Base-by-base conservation (phyloP, 495 filamentous ascomycete species). In the Penicillium bovifimosum region DNA sequence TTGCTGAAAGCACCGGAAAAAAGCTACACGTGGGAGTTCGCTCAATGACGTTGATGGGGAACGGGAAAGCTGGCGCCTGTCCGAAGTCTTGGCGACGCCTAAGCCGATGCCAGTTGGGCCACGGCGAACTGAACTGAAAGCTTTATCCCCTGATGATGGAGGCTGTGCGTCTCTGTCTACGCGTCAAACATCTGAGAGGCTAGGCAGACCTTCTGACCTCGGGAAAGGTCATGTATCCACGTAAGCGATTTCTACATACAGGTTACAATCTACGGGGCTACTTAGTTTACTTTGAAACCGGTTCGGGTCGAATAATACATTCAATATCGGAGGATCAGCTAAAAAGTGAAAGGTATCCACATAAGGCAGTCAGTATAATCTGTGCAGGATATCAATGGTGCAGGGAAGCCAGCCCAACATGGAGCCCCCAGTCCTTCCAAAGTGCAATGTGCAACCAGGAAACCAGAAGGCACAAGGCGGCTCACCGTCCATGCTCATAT, bases 61-160 rank as follows among this genome's bases (percentile, higher is more conserved):
- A 54, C 44, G 51, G 58, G 64, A 67, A 71, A 65, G 68, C 52
- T 69, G 64, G 64, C 63, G 66, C 69, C 66, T 73, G 66, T 63
- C 56, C 27, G 14, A 29, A 53, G 53, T 61, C 62, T 66, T 63
- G 64, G 61, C 59, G 54, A 59, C 56, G 54, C 64, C 51, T 59
- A 63, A 66, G 62, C 62, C 55, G 31, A 49, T 47, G 44, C 45
- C 39, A 47, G 47, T 47, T 41, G 36, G 43, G 38, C 31, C 16
- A 32, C 28, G 6, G 8, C 26, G 14, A 17, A 31, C 32, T 24
- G n/a, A 14, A 36, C 34, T 24, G 1, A 24, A 26, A 17, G 28
- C 27, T 50, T 24, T 32, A 31, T 40, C 27, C 28, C 27, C 41
- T 16, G 13, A 17, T 14, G 27, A 41, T 41, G 17, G 27, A 28